Percentiles rank a stretch among this genome's conserved stretches.
Conservation (phyloP, 805 yeast genomes). For the Wickerhamomyces sydowiorum region DNA sequence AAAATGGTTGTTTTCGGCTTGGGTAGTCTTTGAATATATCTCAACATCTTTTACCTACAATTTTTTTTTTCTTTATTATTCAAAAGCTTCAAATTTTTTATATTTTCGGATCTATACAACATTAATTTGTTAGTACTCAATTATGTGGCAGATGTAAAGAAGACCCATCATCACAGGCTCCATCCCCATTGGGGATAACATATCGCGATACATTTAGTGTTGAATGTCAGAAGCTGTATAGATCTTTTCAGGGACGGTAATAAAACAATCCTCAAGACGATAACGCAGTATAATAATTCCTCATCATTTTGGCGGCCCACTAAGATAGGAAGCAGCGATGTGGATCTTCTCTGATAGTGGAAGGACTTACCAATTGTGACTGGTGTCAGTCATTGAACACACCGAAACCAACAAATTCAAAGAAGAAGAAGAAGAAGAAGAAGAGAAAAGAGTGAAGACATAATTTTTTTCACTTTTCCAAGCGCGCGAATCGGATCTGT, state of each 20-base stretch:
- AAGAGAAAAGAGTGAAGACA: neutral
- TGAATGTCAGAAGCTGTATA: too few relatives aligned
- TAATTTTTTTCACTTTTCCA: neutral
- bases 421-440: neutral
- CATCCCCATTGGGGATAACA: too few relatives aligned
- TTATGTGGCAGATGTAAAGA: too few relatives aligned
- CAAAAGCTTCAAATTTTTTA: neutral
- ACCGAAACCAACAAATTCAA: neutral
- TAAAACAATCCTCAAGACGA: slow-evolving; percentile 29
- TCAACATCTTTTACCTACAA: neutral
- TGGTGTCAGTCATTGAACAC: neutral
- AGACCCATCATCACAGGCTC: too few relatives aligned
- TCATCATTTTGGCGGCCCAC: slow-evolving; percentile 13
- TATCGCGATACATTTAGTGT: too few relatives aligned
- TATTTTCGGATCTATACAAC: neutral
- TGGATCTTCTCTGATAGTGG: neutral
- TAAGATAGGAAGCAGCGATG: neutral
- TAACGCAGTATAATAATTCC: slow-evolving; percentile 25
- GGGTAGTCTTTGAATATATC: neutral
- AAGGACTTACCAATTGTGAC: neutral
- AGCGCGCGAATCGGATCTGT: neutral
- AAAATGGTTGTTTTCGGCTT: neutral
- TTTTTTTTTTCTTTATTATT: neutral
- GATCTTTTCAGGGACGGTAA: slow-evolving; percentile 25
- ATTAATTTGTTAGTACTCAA: neutral